Base-by-base conservation (phyloP, 208 protist genomes). In the Phytomonas serpens region DNA sequence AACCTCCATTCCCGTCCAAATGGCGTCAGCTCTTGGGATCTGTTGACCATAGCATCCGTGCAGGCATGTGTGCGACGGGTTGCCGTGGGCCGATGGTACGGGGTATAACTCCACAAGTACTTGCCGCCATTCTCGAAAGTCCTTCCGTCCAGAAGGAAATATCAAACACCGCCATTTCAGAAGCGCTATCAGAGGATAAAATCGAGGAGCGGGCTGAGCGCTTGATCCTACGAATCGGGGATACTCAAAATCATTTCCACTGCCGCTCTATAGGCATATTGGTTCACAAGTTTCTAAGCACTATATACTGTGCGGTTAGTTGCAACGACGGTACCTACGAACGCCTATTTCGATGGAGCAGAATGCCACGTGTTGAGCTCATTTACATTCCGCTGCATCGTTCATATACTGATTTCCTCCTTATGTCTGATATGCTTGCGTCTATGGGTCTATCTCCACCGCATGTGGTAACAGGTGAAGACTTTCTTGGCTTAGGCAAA, bases 361-460 rank as follows among this genome's bases (percentile, higher is more conserved):
- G 69, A 33, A 81, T 84, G 57, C 88, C 86, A 36, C 76, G 82
- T 23, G 79, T 76, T 3, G 69, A 85, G 10, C 61, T 97, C 42
- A 85, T 97, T 36, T 79, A 93, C 23, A 74, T 94, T 23, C 92
- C 92, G 31, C 78, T 86, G 9, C 92, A 97, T 66, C 83, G 90
- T 67, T 89, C 80, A 23, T 97, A 97, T 78, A 61, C 92, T 23
- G 93, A 97, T 73, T 97, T 97, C 74, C 73, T 96, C n/a, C 79
- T 95, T 37, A 64, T 97, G 71, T 88, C 88, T 7, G 93, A 95
- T 75, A 14, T 96, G 23, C 71, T 94, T n/a, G 77, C 81, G 3
- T 74, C 75, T 30, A 91, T 92, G 81, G 67, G 77, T 13, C 71
- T 93, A 34, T 75, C 90, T 2, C 69, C 82, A 13, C 90, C 92